Evolutionary conservation across 1,284 basidiomycete species (phyloP).

Genomic region (Filobasidium uniguttulatum): DNA sequence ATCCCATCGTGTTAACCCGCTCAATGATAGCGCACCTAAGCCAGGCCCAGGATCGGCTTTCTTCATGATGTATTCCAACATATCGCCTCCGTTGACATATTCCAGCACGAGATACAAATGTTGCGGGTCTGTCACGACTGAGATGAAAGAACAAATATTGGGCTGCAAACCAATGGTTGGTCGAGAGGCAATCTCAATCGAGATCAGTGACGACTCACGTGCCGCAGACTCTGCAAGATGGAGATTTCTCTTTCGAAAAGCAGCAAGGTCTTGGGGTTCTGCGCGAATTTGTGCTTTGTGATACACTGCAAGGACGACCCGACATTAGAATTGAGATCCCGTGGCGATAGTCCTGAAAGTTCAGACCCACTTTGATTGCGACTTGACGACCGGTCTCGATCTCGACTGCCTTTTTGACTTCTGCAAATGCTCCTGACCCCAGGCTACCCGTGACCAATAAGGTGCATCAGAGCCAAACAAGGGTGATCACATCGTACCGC

Average conservation of each 20-base stretch:
- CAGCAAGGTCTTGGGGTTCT: constrained; percentile 38
- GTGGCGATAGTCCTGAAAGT: constrained; percentile 43
- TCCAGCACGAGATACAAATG: constrained; percentile 45
- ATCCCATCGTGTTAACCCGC: no score
- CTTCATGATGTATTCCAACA: constrained; percentile 64
- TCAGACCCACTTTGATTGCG: constrained; percentile 33
- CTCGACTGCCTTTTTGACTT: constrained; percentile 35
- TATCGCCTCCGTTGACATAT: constrained; percentile 69
- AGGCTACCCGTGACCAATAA: constrained; percentile 21
- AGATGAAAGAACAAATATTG: constrained; percentile 67
- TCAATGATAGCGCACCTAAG: constrained; percentile 38
- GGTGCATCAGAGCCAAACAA: background rate
- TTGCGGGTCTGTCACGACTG: constrained; percentile 56
- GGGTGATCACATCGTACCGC: no score
- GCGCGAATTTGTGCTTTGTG: constrained; percentile 35
- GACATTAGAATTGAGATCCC: constrained; percentile 30
- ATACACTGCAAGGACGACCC: constrained; percentile 22
- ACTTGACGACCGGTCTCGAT: constrained; percentile 30
- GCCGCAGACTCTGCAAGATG: constrained; percentile 59
- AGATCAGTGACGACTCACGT: constrained; percentile 40
- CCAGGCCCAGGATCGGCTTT: constrained; percentile 37
- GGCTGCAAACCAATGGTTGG: constrained; percentile 31
- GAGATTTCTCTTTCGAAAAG: constrained; percentile 60
- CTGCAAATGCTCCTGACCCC: constrained; percentile 36
- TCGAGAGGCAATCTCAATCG: background rate